These are phyloP conservation scores for Gracilaria vermiculophylla DNA, from an alignment of 23 red algal species.

Conservation along the genomic window DNA sequence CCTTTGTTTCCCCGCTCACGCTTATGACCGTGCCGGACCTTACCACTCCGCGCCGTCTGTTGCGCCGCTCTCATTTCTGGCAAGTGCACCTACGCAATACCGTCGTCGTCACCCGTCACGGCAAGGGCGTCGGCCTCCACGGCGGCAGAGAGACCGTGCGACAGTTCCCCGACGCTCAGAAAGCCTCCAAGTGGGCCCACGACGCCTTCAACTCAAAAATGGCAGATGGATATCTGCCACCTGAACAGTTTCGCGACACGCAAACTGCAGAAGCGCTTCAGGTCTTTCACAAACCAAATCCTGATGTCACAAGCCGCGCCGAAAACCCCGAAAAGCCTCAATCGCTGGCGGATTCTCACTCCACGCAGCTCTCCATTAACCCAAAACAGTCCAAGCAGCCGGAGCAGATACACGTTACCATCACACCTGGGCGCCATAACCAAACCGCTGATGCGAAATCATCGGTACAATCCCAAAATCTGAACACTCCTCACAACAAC, in stretches of 20 bases:
- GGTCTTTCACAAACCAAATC: background rate
- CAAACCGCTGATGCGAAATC: background rate
- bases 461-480: background rate
- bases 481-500: background rate
- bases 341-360: background rate
- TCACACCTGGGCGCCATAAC: background rate
- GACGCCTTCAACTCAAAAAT: slow-evolving; percentile 16
- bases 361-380: background rate
- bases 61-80: slow-evolving; percentile 56
- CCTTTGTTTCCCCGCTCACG: background rate
- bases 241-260: background rate
- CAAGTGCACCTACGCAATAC: background rate
- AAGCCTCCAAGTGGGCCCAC: slow-evolving; percentile 31
- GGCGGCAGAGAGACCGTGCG: slow-evolving; percentile 18
- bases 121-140: background rate
- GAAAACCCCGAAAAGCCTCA: background rate
- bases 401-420: background rate
- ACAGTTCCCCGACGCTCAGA: background rate
- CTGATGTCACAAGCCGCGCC: background rate
- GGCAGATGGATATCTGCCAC: slow-evolving; percentile 18
- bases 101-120: slow-evolving; percentile 2
- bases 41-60: slow-evolving; percentile 31
- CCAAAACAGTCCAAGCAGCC: background rate
- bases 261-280: background rate
- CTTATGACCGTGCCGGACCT: slow-evolving; percentile 24